Evolutionary conservation across 371 early-diverging fungal species (phyloP).

Genomic region (Syncephalastrum sp.): DNA sequence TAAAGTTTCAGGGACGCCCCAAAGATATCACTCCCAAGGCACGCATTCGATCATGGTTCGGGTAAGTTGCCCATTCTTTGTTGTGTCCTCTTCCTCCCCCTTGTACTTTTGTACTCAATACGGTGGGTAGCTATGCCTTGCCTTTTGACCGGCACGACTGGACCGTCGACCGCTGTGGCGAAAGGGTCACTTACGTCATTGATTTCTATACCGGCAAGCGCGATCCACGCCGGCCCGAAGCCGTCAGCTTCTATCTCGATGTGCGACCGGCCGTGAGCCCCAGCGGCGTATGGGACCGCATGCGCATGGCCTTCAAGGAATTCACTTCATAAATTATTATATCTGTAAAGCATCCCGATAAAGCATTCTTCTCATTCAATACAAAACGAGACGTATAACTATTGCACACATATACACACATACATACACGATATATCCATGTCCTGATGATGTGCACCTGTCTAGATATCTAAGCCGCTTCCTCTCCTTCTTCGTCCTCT

Average conservation of each 20-base stretch:
- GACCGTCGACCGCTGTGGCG: constrained; percentile 94
- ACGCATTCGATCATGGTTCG: constrained; percentile 66
- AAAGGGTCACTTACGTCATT: constrained; percentile 88
- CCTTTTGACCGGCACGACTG: constrained; percentile 99
- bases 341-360: no score
- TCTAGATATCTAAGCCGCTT: not conserved
- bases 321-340: no score
- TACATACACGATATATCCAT: no score
- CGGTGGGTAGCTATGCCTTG: constrained; percentile 44
- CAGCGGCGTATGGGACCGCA: constrained; percentile 56
- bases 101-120: not conserved
- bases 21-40: constrained; percentile 87
- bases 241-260: constrained; percentile 81
- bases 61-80: constrained; percentile 38
- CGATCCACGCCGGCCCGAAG: constrained; percentile 54
- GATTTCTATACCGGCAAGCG: constrained; percentile 88
- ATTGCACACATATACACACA: no score
- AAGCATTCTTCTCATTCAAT: no score
- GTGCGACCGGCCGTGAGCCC: constrained; percentile 80
- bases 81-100: not conserved
- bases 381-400: no score
- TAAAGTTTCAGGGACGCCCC: constrained; percentile 87
- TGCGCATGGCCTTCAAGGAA: constrained; percentile 32
- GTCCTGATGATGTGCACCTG: no score
- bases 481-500: not conserved